A percentile compares a stretch with the other conserved stretches of the same genome.
Evolutionary conservation across 306 rosid genomes (phyloP).

Genomic region (Lathyrus sativus): DNA sequence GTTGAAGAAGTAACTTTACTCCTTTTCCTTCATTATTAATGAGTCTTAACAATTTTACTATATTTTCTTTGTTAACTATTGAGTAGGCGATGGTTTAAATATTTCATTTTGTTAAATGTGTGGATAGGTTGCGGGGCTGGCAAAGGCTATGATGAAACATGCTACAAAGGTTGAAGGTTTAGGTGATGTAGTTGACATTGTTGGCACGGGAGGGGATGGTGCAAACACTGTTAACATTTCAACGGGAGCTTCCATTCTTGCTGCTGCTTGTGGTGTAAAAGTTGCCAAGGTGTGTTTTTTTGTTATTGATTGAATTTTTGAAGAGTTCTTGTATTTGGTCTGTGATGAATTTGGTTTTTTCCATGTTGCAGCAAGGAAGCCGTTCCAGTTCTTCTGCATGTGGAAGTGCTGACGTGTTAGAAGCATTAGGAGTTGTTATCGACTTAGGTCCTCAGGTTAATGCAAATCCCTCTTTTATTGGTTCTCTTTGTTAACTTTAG

Average conservation of each 20-base stretch:
- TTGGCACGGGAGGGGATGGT: slow-evolving; percentile 96
- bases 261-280: slow-evolving; percentile 97
- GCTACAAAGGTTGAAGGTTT: slow-evolving; percentile 79
- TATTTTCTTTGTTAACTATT: no score
- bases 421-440: slow-evolving; percentile 70
- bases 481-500: slow-evolving; percentile 13
- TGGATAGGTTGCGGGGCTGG: slow-evolving; percentile 82
- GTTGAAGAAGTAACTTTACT: slow-evolving; percentile 63
- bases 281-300: slow-evolving; percentile 75
- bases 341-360: not conserved
- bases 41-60: no score
- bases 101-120: not conserved
- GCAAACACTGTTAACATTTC: slow-evolving; percentile 95
- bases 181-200: slow-evolving; percentile 84
- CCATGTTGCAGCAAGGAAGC: slow-evolving; percentile 77
- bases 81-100: not conserved
- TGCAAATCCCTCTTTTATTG: slow-evolving; percentile 9
- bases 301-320: not conserved
- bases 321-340: not conserved
- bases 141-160: slow-evolving; percentile 79
- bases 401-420: slow-evolving; percentile 97
- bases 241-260: slow-evolving; percentile 83
- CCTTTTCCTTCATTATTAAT: no score
- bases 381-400: slow-evolving; percentile 95
- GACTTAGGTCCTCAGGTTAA: slow-evolving; percentile 79